Base-by-base conservation (phyloP, 352 stramenopile genomes). In the Pythium apleroticum region DNA sequence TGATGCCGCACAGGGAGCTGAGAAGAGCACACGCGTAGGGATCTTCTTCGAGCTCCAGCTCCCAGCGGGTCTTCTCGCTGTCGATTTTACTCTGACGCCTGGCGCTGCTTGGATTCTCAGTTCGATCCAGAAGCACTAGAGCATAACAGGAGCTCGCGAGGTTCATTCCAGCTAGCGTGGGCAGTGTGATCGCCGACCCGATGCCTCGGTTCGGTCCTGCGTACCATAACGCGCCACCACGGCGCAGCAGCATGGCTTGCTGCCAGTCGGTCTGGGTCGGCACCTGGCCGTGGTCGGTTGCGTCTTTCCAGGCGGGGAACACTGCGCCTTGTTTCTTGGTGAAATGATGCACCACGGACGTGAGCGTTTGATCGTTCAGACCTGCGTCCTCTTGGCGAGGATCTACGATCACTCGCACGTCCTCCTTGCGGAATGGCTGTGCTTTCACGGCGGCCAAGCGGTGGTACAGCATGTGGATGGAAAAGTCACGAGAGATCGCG, bases 71-170 rank as follows among this genome's bases (percentile, higher is more conserved):
- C 63, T 97, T 97, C 37, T 93, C 75, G 41, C 81, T 96, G 66
- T 96, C 85, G 39, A 85, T 27, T 71, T 97, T 97, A 70, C 84
- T 96, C 71, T 95, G 88, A 22, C 90, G 75, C 17, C 89, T 75
- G n/a, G 68, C 68, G 43, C 84, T 96, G 24, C 63, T 70, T 12
- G 76, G 57, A 57, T 91, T 97, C 63, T 97, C 87, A 4, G 85
- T 82, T n/a, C 86, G 84, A 63, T 96, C 87, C 0, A 95, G 60
- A 4, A 94, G 52, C 41, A 95, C 63, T 24, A 94, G 67, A 6
- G 81, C 78, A 58, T 94, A 81, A 49, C 85, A 96, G n/a, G 75
- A 80, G 20, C 66, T 54, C 5, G 69, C 61, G 5, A 85, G 61
- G 59, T 88, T 91, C 78, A 96, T 90, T 0, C 78, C 82, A n/a